Conservation (phyloP, 164 flowering plant species). For the Vitis rotundifolia region DNA sequence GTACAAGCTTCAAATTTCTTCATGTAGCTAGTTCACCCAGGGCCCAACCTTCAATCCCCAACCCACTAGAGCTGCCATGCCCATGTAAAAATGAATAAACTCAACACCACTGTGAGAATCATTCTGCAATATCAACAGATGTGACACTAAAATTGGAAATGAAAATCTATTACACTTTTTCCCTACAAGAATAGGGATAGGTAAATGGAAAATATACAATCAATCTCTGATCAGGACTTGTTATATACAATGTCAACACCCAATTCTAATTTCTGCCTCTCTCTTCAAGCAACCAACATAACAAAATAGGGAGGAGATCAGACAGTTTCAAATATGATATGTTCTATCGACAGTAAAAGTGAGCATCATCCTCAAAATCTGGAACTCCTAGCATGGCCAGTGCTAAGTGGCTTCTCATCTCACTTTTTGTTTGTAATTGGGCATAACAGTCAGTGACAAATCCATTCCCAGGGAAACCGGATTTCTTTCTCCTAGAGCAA, state of each 20-base stretch:
- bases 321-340: neutral
- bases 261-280: constrained; percentile 5
- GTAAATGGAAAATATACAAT: constrained; percentile 15
- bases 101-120: too few species aligned
- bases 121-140: neutral
- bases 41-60: too few species aligned
- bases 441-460: constrained; percentile 37
- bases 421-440: constrained; percentile 48
- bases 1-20: too few species aligned
- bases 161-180: constrained; percentile 7
- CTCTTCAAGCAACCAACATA: constrained; percentile 20
- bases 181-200: constrained; percentile 15
- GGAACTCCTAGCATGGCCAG: constrained; percentile 86
- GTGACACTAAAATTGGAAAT: neutral
- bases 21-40: too few species aligned
- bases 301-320: constrained; percentile 1
- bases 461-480: constrained; percentile 30
- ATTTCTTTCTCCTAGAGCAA: constrained; percentile 27
- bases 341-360: constrained; percentile 44
- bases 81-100: too few species aligned
- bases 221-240: neutral
- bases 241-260: constrained; percentile 26
- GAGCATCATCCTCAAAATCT: constrained; percentile 73
- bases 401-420: constrained; percentile 73
- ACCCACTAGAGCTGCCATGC: too few species aligned